Evolutionary conservation across 176 grass and related monocot genomes (phyloP), one percentile per base, ranked within the genome.

Genomic region (Cenchrus fungigraminus): DNA sequence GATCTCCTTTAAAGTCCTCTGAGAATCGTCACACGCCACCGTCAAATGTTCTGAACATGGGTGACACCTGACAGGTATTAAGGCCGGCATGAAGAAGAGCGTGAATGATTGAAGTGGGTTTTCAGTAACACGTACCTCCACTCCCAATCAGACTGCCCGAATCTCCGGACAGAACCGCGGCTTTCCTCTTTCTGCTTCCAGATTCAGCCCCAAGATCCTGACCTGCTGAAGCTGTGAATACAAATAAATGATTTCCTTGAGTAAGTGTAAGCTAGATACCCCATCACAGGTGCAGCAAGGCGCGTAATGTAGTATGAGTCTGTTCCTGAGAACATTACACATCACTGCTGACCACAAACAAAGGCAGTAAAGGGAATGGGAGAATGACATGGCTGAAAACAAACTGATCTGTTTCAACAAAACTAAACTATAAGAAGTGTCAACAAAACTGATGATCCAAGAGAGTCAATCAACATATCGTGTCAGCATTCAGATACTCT

Each of bases 101-200:
- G 40, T 11, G 8, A 44, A 28, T 25, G 20, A 72, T 13, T 12
- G 20, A 25, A 28, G 11, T 40, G 25, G 16, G 25, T 17, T 75
- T 56, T 75, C 73, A 75, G 14, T 37, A 8, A 37, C 3, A 2
- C 43, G 12, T 47, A 71, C 68, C 43, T 71, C 44, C 68, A 71
- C 13, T 75, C 51, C 13, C 67, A 68, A 68, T 34, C 6, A 68
- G 65, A 68, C 15, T 17, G 16, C 40, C 32, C 5, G 4, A 56
- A 54, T 31, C 25, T 9, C 54, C 13, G 16, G 51, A 40, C 29
- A 53, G 55, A 16, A 19, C 51, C 11, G 64, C 5, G 9, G 28
- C 15, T 78, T 50, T 69, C 28, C 52, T 85, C 63, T 71, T 85
- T 32, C 11, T 32, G 8, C 4, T 56, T 75, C 51, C 73, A 37